Percentiles rank a stretch among this genome's conserved stretches.
Conservation (phyloP, 441 rosid species). For the Brassica hybrid region DNA sequence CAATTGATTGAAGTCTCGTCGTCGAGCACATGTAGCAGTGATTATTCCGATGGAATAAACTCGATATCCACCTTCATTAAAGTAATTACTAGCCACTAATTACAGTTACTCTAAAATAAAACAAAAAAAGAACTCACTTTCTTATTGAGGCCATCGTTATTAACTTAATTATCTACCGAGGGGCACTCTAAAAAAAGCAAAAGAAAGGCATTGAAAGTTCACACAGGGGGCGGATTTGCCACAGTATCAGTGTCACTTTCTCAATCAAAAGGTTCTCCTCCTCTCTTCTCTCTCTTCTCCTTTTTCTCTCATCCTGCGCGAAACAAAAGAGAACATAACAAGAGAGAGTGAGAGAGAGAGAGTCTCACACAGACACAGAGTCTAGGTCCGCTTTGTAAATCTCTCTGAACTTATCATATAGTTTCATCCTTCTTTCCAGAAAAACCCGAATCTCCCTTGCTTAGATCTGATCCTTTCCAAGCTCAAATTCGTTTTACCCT, state of each 20-base stretch:
- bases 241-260: constrained; percentile 38
- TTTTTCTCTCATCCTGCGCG: constrained; percentile 35
- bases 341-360: not conserved
- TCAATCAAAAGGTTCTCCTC: constrained; percentile 45
- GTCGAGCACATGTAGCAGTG: constrained; percentile 13
- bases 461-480: constrained; percentile 38
- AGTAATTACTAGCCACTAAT: constrained; percentile 25
- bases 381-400: constrained; percentile 38
- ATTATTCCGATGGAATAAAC: constrained; percentile 21
- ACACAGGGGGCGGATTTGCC: too few species aligned
- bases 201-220: constrained; percentile 21
- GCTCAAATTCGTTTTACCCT: constrained; percentile 28
- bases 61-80: constrained; percentile 22
- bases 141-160: too few species aligned
- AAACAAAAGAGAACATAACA: constrained; percentile 36
- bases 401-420: constrained; percentile 28
- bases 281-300: constrained; percentile 36
- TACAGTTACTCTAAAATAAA: not conserved
- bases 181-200: too few species aligned
- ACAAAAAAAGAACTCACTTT: too few species aligned
- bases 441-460: constrained; percentile 12
- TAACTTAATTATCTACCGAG: too few species aligned
- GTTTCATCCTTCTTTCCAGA: constrained; percentile 13
- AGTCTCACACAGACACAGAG: constrained; percentile 4
- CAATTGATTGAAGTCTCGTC: not conserved